Conservation (phyloP, 257 asterid genomes). For the Hygrophila difformis region DNA sequence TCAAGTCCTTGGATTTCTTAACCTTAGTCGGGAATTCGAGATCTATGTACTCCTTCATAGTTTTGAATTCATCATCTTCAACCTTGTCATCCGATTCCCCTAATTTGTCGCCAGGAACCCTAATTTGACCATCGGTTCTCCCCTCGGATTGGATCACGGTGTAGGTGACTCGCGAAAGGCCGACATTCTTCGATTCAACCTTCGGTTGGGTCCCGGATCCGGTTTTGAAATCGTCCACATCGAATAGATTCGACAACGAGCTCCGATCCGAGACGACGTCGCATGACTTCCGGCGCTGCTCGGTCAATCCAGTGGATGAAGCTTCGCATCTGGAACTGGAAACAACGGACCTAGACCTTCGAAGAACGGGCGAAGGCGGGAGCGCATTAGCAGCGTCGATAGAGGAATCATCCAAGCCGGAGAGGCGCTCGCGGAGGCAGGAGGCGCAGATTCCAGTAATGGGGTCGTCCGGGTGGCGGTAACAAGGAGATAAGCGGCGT, state of each 20-base stretch:
- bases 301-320: conserved; percentile 26
- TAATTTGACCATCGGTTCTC: conserved; percentile 18
- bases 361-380: conserved; percentile 53
- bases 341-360: conserved; percentile 71
- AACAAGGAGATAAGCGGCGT: conserved; percentile 64
- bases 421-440: conserved; percentile 90
- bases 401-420: conserved; percentile 70
- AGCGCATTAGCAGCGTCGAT: conserved; percentile 16
- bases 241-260: conserved; percentile 55
- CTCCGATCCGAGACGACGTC: conserved; percentile 50
- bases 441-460: conserved; percentile 88
- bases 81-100: conserved; percentile 21
- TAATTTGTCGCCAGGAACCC: conserved; percentile 25
- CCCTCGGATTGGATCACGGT: conserved; percentile 26
- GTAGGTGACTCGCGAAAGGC: conserved; percentile 34
- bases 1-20: conserved; percentile 53
- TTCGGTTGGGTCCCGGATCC: conserved; percentile 36
- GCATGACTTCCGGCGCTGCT: conserved; percentile 83
- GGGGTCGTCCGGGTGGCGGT: conserved; percentile 80
- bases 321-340: conserved; percentile 36
- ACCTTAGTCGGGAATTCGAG: conserved; percentile 51
- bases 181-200: conserved; percentile 71
- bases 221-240: conserved; percentile 38
- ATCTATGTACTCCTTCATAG: conserved; percentile 92
- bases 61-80: conserved; percentile 61